Evolutionary conservation across 2,329 filamentous ascomycete genomes (phyloP).

Genomic region (Curvularia hawaiiensis): DNA sequence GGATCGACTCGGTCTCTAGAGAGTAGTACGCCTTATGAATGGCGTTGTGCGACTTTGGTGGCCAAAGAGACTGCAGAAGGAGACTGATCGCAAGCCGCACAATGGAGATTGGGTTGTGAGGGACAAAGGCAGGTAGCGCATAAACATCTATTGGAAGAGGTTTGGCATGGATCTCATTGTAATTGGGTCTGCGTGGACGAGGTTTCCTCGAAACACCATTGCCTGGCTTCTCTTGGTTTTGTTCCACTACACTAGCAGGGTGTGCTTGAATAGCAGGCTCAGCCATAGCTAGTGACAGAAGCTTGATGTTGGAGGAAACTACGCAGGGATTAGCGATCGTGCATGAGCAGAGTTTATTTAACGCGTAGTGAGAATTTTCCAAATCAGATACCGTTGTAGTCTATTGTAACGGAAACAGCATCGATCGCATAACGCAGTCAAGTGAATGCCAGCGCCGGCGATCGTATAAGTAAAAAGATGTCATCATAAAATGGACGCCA

Average conservation of each 20-base stretch:
- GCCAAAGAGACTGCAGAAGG: conserved; percentile 71
- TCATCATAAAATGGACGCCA: conserved; percentile 30
- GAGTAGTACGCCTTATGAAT: conserved; percentile 80
- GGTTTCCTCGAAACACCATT: conserved; percentile 31
- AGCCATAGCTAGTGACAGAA: conserved; percentile 21
- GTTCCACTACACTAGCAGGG: conserved; percentile 12
- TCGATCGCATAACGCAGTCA: conserved; percentile 36
- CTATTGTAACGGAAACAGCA: conserved; percentile 43
- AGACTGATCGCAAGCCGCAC: conserved; percentile 80
- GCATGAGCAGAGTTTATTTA: neutral
- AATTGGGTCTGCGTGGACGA: conserved; percentile 57
- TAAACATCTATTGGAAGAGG: conserved; percentile 81
- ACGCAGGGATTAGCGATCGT: conserved; percentile 14
- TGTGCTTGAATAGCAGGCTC: conserved; percentile 11
- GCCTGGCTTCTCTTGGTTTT: conserved; percentile 22
- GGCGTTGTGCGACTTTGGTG: conserved; percentile 67
- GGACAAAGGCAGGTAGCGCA: conserved; percentile 85
- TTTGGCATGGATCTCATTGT: conserved; percentile 77
- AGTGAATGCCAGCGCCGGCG: conserved; percentile 38
- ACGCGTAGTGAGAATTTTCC: conserved; percentile 6
- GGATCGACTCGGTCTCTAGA: conserved; percentile 78
- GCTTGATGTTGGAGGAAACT: conserved; percentile 20
- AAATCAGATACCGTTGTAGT: conserved; percentile 50
- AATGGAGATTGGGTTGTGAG: conserved; percentile 88
- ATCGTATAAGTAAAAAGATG: conserved; percentile 33